Base-by-base conservation (phyloP, 768 basidiomycete species). In the Porpolomopsis calyptriformis region DNA sequence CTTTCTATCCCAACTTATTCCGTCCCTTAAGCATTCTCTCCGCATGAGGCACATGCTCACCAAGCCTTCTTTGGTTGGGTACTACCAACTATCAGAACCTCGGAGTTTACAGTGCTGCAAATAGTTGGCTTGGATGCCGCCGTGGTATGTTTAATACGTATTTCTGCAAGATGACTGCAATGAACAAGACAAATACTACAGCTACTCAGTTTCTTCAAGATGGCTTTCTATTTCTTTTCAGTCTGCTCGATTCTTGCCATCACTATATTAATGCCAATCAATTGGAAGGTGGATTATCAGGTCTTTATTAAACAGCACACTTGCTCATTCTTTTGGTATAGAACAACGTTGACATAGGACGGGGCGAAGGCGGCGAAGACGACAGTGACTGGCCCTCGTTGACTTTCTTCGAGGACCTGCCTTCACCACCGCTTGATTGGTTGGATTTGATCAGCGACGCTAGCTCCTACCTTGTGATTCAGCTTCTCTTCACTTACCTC, bases 71-170 rank as follows among this genome's bases (percentile, higher is more conserved):
- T 96, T 64, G 91, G 91, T 20, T 99, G 96, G 94, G 86, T 99
- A 43, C 64, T 94, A 53, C 94, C 94, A 1, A 98, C 94, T 0
- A 73, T 97, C 35, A 69, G 75, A 48, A 91, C 84, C 0, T 92
- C 88, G 37, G 94, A 99, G 59, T 92, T 88, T 50, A 85, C 90
- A 0, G 80, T 99, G 2, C 71, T 99, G 2, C 92, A 97, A 62
- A 94, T 96, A 41, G 94, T 99, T 10, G 94, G 94, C 0, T 67
- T 99, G 34, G 94, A 99, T 62, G 94, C 94, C 34, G 93, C 91
- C 2, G 96, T 98, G 55, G 90, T 91, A 58, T 56, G 88, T 72
- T 11, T 36, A 8, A 25, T 14, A 24, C 37, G n/a, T 14, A 23
- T 23, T 2, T 22, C 40, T 27, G n/a, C n/a, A 24, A 3, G 25